Evolutionary conservation across 2,329 filamentous ascomycete species (phyloP).

Genomic region (Coniochaeta pulveracea): DNA sequence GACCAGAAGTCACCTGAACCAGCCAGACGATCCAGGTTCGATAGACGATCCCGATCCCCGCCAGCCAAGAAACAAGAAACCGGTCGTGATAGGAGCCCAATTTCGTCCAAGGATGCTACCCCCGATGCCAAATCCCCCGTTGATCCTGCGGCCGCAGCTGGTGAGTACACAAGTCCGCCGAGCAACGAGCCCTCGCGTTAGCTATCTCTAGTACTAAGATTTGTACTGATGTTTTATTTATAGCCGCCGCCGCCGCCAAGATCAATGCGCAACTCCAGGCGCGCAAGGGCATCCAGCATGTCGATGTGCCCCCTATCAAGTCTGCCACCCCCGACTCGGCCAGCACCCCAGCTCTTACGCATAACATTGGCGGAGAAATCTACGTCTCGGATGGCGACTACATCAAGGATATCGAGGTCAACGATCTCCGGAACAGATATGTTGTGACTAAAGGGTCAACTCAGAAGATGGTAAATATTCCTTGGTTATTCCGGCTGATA

Average conservation of each 20-base stretch:
- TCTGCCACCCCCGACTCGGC: conserved; percentile 37
- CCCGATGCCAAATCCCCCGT: conserved; percentile 36
- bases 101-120: conserved; percentile 31
- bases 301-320: conserved; percentile 75
- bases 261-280: conserved; percentile 78
- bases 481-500: conserved; percentile 58
- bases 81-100: conserved; percentile 70
- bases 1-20: conserved; percentile 82
- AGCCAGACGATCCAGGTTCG: conserved; percentile 69
- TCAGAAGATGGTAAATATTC: conserved; percentile 98
- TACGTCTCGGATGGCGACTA: conserved; percentile 96
- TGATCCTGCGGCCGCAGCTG: conserved; percentile 69
- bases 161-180: conserved; percentile 39
- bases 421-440: conserved; percentile 93
- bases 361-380: conserved; percentile 70
- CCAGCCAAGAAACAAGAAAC: conserved; percentile 54
- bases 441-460: conserved; percentile 93
- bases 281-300: conserved; percentile 82
- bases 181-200: conserved; percentile 5
- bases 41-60: conserved; percentile 83
- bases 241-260: conserved; percentile 78
- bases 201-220: background rate
- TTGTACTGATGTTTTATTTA: conserved; percentile 16
- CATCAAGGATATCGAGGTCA: conserved; percentile 98
- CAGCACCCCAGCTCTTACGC: conserved; percentile 23